A percentile compares a stretch with the other conserved stretches of the same genome.
phyloP scores from a whole-genome alignment of 257 asterid genomes.

The Primulina huaijiensis region DNA sequence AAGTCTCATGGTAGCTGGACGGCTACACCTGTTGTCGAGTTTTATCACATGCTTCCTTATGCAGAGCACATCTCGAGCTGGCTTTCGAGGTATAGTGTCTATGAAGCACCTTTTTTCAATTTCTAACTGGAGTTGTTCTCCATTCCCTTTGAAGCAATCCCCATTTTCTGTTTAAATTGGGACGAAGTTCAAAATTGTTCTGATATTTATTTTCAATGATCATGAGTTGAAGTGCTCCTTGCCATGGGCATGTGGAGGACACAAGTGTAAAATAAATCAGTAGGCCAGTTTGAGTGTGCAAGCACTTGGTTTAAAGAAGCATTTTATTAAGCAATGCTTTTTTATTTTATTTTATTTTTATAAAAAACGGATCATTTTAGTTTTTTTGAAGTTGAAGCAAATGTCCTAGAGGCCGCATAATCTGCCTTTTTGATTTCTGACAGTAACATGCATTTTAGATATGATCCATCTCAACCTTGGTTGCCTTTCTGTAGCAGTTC shows the following conservation, averaged over 20 bases:
- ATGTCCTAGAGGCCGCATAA: neutral
- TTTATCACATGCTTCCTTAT: slow-evolving; percentile 61
- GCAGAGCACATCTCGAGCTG: slow-evolving; percentile 45
- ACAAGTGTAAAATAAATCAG: neutral
- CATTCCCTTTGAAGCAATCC: neutral
- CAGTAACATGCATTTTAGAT: neutral
- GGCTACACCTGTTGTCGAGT: slow-evolving; percentile 38
- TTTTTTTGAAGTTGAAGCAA: neutral
- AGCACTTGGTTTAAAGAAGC: neutral
- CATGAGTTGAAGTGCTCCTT: neutral
- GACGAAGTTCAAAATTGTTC: no score
- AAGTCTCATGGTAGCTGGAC: slow-evolving; percentile 37
- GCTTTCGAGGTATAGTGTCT: slow-evolving; percentile 44
- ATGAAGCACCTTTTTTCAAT: neutral
- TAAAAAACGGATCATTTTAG: neutral
- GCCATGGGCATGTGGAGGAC: neutral
- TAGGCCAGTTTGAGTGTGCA: neutral
- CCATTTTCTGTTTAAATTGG: slow-evolving; percentile 1
- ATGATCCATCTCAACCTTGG: neutral
- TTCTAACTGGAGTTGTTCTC: neutral
- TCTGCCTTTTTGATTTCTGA: neutral
- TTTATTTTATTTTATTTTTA: no score
- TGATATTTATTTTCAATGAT: neutral
- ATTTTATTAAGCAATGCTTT: neutral
- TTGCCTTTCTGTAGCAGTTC: neutral